Conservation (phyloP, 371 early-diverging fungal genomes). For the Mortierella polycephala region DNA sequence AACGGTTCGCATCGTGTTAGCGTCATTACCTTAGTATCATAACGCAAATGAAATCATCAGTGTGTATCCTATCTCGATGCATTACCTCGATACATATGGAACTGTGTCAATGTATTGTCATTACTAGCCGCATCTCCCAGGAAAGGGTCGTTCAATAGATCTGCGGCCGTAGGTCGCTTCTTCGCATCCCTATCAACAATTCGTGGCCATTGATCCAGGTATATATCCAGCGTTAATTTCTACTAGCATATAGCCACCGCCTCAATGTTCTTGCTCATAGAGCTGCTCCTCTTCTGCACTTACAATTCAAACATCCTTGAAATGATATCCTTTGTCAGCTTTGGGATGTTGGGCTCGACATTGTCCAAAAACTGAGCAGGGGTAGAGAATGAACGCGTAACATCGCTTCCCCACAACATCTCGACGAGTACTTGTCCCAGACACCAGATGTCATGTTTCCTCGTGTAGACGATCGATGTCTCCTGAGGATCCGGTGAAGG, state of each 20-base stretch:
- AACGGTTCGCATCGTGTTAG: neutral
- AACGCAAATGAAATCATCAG: neutral
- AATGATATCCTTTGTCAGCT: constrained; percentile 61
- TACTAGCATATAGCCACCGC: no score
- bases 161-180: constrained; percentile 74
- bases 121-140: constrained; percentile 57
- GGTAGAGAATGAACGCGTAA: constrained; percentile 63
- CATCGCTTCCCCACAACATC: constrained; percentile 78
- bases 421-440: constrained; percentile 76
- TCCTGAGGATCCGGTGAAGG: constrained; percentile 48
- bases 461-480: constrained; percentile 34
- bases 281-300: neutral
- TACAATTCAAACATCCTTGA: constrained; percentile 64
- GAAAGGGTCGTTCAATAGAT: constrained; percentile 75
- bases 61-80: no score
- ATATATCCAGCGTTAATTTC: no score
- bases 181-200: constrained; percentile 61
- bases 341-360: constrained; percentile 61
- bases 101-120: constrained; percentile 51
- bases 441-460: constrained; percentile 85
- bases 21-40: no score
- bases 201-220: no score
- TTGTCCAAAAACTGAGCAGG: constrained; percentile 67
- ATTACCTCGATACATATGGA: constrained; percentile 50
- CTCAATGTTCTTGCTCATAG: no score